A percentile compares a stretch with the other conserved stretches of the same genome.
Evolutionary conservation across 2,329 filamentous ascomycete species (phyloP).

Genomic region (Nothophoma quercina): DNA sequence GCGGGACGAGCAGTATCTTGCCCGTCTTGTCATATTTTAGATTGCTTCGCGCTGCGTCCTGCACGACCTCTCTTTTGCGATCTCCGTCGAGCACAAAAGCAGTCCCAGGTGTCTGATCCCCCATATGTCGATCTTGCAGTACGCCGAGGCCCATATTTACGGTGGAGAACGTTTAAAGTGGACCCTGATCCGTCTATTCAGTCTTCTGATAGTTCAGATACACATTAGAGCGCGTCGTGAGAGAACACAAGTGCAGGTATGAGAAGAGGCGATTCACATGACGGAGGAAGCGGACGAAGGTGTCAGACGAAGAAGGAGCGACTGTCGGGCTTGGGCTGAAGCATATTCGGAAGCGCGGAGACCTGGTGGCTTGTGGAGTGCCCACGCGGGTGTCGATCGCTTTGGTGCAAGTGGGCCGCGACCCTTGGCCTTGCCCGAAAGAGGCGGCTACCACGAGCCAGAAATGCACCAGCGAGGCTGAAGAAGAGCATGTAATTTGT

Average conservation of each 20-base stretch:
- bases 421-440: not conserved
- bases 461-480: not conserved
- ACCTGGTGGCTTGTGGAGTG: constrained; percentile 1
- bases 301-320: constrained; percentile 2
- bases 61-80: constrained; percentile 37
- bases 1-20: constrained; percentile 82
- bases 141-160: constrained; percentile 73
- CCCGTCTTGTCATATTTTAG: constrained; percentile 78
- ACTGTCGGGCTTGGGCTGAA: constrained; percentile 6
- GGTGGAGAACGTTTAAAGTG: not conserved
- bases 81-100: constrained; percentile 50
- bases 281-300: not conserved
- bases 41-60: constrained; percentile 39
- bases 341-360: constrained; percentile 1
- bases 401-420: constrained; percentile 1
- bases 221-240: constrained; percentile 2
- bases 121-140: constrained; percentile 70
- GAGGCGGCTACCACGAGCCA: not conserved
- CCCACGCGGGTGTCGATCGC: constrained; percentile 7
- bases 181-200: not conserved
- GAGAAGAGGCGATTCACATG: not conserved
- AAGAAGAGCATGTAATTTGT: not conserved
- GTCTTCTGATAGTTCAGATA: not conserved
- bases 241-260: not conserved
- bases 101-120: constrained; percentile 72